Evolutionary conservation across 768 basidiomycete species (phyloP).

Genomic region (Phaffia australis): DNA sequence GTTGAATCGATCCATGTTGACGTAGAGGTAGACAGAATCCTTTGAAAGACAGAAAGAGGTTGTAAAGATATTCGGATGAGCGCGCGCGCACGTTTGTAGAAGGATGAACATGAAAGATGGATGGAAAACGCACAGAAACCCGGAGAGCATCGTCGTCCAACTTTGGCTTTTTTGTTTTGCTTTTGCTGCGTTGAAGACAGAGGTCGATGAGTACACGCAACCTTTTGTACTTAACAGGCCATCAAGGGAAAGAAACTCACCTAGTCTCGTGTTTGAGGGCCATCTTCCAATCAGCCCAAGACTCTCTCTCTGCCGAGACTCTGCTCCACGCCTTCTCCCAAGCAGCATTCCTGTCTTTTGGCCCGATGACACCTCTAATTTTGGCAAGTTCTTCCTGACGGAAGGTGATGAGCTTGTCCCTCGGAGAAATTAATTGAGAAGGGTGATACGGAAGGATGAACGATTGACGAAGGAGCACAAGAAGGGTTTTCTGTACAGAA

Average conservation of each 20-base stretch:
- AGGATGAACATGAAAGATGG: not conserved
- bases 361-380: constrained; percentile 12
- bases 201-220: not conserved
- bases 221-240: not conserved
- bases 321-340: constrained; percentile 16
- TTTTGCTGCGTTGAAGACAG: not conserved
- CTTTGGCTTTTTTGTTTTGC: constrained; percentile 15
- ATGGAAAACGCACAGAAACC: not conserved
- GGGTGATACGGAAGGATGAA: constrained; percentile 24
- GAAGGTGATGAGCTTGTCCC: constrained; percentile 11
- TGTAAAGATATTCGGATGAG: not conserved
- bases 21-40: constrained; percentile 50
- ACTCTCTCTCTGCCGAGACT: constrained; percentile 12
- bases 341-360: constrained; percentile 19
- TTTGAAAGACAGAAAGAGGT: not conserved
- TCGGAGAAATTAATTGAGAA: constrained; percentile 12
- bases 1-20: constrained; percentile 82
- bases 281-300: constrained; percentile 18
- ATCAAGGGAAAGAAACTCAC: not conserved
- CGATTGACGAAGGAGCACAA: constrained; percentile 18
- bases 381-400: constrained; percentile 13
- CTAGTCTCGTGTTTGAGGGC: constrained; percentile 3
- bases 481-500: constrained; percentile 1
- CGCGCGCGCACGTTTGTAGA: not conserved
- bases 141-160: constrained; percentile 5